Conservation (phyloP, 1,284 basidiomycete genomes). For the Meripilus lineatus region DNA sequence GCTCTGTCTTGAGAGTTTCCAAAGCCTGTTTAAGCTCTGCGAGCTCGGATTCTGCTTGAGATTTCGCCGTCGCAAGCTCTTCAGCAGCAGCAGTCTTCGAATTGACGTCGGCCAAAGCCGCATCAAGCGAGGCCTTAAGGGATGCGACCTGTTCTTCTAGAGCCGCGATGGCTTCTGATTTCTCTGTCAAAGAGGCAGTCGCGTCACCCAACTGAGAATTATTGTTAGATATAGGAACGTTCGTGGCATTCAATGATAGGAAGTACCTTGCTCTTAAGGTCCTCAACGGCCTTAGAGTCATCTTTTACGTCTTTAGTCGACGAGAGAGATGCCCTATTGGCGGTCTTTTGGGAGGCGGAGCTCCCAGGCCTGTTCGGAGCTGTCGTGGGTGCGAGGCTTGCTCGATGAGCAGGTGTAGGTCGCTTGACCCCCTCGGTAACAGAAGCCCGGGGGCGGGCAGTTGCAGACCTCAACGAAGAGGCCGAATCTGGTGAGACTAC, state of each 20-base stretch:
- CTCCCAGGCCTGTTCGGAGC: slow-evolving; percentile 22
- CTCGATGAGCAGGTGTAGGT: slow-evolving; percentile 21
- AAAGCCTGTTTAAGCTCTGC: slow-evolving; percentile 38
- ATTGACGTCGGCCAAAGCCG: slow-evolving; percentile 42
- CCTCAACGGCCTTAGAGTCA: slow-evolving; percentile 49
- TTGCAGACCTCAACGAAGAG: slow-evolving; percentile 19
- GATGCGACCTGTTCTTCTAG: slow-evolving; percentile 49
- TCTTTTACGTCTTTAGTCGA: slow-evolving; percentile 67
- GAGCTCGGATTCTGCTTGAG: slow-evolving; percentile 44
- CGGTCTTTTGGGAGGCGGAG: slow-evolving; percentile 26
- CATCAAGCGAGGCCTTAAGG: slow-evolving; percentile 47
- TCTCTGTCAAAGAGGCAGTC: slow-evolving; percentile 45
- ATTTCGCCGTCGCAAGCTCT: slow-evolving; percentile 46
- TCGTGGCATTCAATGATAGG: slow-evolving; percentile 4
- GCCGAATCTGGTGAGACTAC: slow-evolving; percentile 42
- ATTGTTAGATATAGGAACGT: slow-evolving; percentile 6
- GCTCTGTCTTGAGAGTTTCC: slow-evolving; percentile 35
- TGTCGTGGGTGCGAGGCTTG: slow-evolving; percentile 20
- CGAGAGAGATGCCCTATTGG: slow-evolving; percentile 52
- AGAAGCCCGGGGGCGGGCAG: slow-evolving; percentile 29
- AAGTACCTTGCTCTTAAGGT: slow-evolving; percentile 57
- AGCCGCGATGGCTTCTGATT: slow-evolving; percentile 40
- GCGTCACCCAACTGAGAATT: slow-evolving; percentile 51
- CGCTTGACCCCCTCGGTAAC: slow-evolving; percentile 31
- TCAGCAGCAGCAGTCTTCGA: slow-evolving; percentile 39